Conservation (phyloP, 345 rosid genomes). For the Tarenaya hassleriana region DNA sequence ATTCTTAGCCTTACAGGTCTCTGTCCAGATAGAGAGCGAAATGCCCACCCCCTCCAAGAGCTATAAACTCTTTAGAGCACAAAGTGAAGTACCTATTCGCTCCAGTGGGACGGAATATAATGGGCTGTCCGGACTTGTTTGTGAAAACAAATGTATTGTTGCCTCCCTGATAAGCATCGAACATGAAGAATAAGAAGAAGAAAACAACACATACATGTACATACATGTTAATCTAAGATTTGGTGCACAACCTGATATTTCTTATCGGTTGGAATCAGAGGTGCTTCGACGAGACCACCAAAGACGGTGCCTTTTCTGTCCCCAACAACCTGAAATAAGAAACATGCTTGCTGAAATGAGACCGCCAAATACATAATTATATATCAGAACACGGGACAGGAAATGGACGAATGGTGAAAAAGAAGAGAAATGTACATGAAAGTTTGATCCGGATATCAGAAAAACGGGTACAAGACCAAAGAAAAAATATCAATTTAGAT, state of each 20-base stretch:
- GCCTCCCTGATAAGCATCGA: conserved; percentile 54
- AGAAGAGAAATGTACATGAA: too few relatives aligned
- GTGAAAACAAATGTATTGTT: conserved; percentile 90
- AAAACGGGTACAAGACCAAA: too few relatives aligned
- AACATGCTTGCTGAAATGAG: too few relatives aligned
- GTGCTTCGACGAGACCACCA: conserved; percentile 95
- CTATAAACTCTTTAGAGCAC: conserved; percentile 72
- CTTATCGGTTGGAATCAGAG: conserved; percentile 67
- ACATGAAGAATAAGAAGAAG: conserved; percentile 12
- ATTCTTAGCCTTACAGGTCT: conserved; percentile 81
- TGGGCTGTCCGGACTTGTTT: conserved; percentile 54
- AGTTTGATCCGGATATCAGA: background rate
- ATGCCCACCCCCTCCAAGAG: conserved; percentile 92
- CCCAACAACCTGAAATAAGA: conserved; percentile 75
- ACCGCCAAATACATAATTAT: background rate
- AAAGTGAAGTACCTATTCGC: conserved; percentile 86
- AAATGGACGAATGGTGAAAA: too few relatives aligned
- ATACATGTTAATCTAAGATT: conserved; percentile 12
- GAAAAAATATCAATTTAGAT: too few relatives aligned
- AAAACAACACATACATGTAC: too few relatives aligned
- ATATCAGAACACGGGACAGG: too few relatives aligned
- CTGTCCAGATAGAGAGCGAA: conserved; percentile 86
- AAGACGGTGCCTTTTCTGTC: conserved; percentile 87
- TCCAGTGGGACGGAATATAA: conserved; percentile 77
- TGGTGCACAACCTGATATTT: conserved; percentile 66